These are phyloP conservation scores for Zoysia matrella DNA, from an alignment of 202 grass and related monocot species.

Conservation along the genomic window DNA sequence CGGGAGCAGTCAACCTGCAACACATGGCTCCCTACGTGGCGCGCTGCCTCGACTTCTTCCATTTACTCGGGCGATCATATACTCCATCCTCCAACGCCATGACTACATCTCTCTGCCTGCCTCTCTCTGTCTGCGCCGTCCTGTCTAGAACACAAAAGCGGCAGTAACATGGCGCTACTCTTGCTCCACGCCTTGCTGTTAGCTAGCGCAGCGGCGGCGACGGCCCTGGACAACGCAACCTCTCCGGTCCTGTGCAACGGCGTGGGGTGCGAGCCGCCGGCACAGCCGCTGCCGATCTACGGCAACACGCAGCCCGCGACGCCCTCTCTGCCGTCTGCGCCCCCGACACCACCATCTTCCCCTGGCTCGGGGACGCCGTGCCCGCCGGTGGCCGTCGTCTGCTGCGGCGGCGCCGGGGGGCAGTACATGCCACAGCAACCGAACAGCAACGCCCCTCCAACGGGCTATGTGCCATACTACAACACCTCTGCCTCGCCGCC, in stretches of 20 bases:
- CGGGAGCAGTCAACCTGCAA: no score
- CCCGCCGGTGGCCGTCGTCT: conserved; percentile 33
- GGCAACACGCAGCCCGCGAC: background rate
- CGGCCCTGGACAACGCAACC: background rate
- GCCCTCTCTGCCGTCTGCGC: background rate
- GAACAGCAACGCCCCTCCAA: conserved; percentile 29
- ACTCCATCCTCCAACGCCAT: background rate
- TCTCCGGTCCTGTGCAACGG: conserved; percentile 20
- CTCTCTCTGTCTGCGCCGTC: background rate
- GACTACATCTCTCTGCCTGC: background rate
- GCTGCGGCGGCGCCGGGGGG: conserved; percentile 39
- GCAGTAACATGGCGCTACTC: conserved; percentile 1
- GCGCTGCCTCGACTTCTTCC: conserved; percentile 35
- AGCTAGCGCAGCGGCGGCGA: background rate
- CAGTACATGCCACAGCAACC: conserved; percentile 42
- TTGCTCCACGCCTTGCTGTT: conserved; percentile 25
- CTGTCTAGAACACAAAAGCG: background rate
- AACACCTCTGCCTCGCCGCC: conserved; percentile 34
- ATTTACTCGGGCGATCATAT: conserved; percentile 1
- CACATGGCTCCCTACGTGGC: no score
- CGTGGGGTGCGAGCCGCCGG: conserved; percentile 11
- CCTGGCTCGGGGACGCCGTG: conserved; percentile 16
- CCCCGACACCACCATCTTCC: background rate
- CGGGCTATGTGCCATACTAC: conserved; percentile 43
- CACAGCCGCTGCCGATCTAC: conserved; percentile 47